Conservation (phyloP, 768 basidiomycete genomes). For the Pleurotus tuoliensis region DNA sequence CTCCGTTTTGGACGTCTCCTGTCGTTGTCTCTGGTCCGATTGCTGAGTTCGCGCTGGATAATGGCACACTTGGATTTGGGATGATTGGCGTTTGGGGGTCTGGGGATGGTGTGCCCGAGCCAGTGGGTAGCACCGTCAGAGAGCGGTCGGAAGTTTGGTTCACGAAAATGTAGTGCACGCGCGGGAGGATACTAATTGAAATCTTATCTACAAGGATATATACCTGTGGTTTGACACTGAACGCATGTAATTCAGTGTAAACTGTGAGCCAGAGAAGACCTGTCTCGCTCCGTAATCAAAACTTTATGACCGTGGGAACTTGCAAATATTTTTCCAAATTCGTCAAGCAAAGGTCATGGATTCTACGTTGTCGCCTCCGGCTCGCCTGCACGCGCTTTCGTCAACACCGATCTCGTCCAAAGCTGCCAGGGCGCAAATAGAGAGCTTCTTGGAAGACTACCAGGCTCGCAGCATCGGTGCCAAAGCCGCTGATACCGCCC, state of each 20-base stretch:
- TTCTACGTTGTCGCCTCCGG: constrained; percentile 40
- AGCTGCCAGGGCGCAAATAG: constrained; percentile 35
- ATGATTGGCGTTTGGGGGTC: constrained; percentile 19
- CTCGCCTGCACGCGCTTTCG: constrained; percentile 38
- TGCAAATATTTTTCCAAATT: too few species aligned
- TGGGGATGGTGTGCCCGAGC: constrained; percentile 13
- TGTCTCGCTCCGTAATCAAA: too few species aligned
- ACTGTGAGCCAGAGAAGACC: too few species aligned
- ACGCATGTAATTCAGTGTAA: too few species aligned
- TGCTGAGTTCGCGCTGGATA: constrained; percentile 14
- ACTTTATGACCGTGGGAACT: too few species aligned
- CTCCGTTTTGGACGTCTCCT: constrained; percentile 18
- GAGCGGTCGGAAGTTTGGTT: constrained; percentile 24
- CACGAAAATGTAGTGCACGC: background rate
- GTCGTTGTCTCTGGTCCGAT: constrained; percentile 11
- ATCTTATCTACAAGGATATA: too few species aligned
- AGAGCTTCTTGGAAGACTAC: constrained; percentile 46
- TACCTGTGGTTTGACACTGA: too few species aligned
- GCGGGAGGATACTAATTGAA: too few species aligned
- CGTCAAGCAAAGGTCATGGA: constrained; percentile 34
- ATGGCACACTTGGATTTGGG: constrained; percentile 15
- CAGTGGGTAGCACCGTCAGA: constrained; percentile 15
- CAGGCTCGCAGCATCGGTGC: constrained; percentile 33
- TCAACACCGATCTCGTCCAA: constrained; percentile 35
- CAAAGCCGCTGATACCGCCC: constrained; percentile 35